Percentiles rank a stretch among this genome's conserved stretches.
Evolutionary conservation across 2,329 filamentous ascomycete genomes (phyloP).

Genomic region (Aspergillus sergii): DNA sequence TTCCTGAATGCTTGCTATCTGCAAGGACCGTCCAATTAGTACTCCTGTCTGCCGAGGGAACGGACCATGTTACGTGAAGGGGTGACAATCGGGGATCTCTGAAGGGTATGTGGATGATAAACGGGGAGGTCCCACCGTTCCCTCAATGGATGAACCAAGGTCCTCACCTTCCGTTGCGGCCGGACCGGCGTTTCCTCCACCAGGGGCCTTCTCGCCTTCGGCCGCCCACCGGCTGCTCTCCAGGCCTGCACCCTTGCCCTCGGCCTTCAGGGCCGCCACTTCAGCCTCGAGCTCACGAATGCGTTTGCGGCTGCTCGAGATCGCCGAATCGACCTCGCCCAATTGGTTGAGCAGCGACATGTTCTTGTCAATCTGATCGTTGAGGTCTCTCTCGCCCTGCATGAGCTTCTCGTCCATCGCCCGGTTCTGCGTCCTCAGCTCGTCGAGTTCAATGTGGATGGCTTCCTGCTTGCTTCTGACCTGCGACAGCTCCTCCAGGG

Average conservation of each 20-base stretch:
- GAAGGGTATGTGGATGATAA: slow-evolving; percentile 30
- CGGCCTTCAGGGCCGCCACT: slow-evolving; percentile 38
- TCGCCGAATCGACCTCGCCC: slow-evolving; percentile 41
- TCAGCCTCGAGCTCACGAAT: slow-evolving; percentile 44
- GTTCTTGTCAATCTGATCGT: slow-evolving; percentile 46
- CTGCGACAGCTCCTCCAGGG: slow-evolving; percentile 35
- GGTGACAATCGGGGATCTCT: slow-evolving; percentile 33
- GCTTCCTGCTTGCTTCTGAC: slow-evolving; percentile 35
- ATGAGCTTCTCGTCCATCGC: slow-evolving; percentile 37
- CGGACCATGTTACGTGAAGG: slow-evolving; percentile 31
- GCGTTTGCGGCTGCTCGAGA: slow-evolving; percentile 38
- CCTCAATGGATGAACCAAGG: slow-evolving; percentile 50
- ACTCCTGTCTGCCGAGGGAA: slow-evolving; percentile 20
- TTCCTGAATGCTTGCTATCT: slow-evolving; percentile 53
- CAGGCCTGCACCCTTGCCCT: slow-evolving; percentile 36
- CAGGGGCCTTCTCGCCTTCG: slow-evolving; percentile 28
- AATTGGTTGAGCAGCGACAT: slow-evolving; percentile 43
- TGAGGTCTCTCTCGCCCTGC: slow-evolving; percentile 39
- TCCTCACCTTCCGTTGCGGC: slow-evolving; percentile 49
- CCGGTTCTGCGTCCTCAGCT: slow-evolving; percentile 31
- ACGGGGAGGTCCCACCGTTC: slow-evolving; percentile 51
- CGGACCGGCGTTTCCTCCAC: slow-evolving; percentile 37
- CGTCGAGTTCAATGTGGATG: slow-evolving; percentile 35
- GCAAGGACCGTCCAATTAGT: slow-evolving; percentile 23
- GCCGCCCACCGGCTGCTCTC: slow-evolving; percentile 47